Evolutionary conservation across 768 basidiomycete species (phyloP), one percentile per base, ranked within the genome.

Genomic region (Russula griseocarnosa): DNA sequence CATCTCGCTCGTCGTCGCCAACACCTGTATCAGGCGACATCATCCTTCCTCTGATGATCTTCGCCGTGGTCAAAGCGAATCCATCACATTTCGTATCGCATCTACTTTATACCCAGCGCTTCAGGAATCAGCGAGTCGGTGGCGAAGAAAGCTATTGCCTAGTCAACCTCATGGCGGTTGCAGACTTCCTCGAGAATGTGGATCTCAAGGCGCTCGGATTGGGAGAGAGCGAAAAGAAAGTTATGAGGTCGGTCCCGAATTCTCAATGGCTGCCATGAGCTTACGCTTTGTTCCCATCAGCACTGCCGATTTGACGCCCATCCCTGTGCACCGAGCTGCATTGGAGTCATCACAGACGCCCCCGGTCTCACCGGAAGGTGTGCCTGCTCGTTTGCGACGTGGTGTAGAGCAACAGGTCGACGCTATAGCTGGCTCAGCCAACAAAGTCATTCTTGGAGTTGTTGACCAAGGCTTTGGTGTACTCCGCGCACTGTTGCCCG

Each of bases 161-260:
- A 46, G 90, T 98, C 73, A 98, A 97, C 74, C 79, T 97, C 44
- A 86, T 95, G 80, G 96, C 96, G 13, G 94, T 96, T 6, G 92
- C 91, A 1, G 95, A 98, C 72, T 99, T 98, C 73, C 79, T 98
- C 57, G 94, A 96, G 76, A 92, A 94, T 71, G 93, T 98, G 40
- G 94, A 98, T 76, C 78, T 97, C 61, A 87, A 82, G 9, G 83
- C 81, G 1, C 76, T 90, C 22, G 86, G 75, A 69, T 74, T 92
- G 7, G 83, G 81, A 7, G 85, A 86, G 57, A 81, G 81, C 38
- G 83, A 84, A 60, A 79, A 77, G 54, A 78, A 76, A 32, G 79
- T 83, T 3, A 73, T 86, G 69, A 87, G 85, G 87, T 87, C 58
- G 28, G 78, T 51, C 49, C 46, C 52, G 24, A 24, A 44, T 28